Conservation (phyloP, 305 asterid species). For the Lippia alba region DNA sequence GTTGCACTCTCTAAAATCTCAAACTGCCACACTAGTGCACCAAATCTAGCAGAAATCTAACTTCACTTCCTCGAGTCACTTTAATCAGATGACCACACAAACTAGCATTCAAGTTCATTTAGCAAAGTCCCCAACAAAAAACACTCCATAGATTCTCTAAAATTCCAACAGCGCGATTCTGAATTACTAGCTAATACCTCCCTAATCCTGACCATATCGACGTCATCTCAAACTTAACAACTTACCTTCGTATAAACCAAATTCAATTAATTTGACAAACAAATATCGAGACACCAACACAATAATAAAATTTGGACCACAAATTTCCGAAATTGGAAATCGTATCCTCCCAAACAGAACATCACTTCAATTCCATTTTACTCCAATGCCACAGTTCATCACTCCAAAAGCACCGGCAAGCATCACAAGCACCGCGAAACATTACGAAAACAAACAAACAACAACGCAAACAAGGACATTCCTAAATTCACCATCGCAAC, state of each 20-base stretch:
- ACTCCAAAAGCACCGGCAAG: not conserved
- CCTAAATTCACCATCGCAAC: not conserved
- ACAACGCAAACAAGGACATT: not conserved
- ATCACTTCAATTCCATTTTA: not conserved
- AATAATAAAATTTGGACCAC: not conserved
- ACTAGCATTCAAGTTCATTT: not conserved
- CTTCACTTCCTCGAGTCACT: conserved; percentile 2
- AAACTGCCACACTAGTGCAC: not conserved
- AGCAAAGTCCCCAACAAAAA: not conserved
- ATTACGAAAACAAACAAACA: not conserved
- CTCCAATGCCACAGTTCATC: not conserved
- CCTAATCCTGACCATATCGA: conserved; percentile 7
- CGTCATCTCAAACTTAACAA: not conserved
- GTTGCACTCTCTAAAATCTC: conserved; percentile 1
- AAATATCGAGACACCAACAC: not conserved
- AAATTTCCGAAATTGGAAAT: not conserved
- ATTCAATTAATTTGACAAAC: not conserved
- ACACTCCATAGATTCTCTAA: not conserved
- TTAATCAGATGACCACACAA: not conserved
- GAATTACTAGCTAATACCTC: not conserved
- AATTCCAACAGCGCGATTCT: not conserved
- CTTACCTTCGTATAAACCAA: not conserved
- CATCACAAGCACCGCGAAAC: not conserved
- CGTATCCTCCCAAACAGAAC: not conserved
- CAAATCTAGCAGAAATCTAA: not conserved